Conservation (phyloP, 352 stramenopile species). For the Pythium diclinum region DNA sequence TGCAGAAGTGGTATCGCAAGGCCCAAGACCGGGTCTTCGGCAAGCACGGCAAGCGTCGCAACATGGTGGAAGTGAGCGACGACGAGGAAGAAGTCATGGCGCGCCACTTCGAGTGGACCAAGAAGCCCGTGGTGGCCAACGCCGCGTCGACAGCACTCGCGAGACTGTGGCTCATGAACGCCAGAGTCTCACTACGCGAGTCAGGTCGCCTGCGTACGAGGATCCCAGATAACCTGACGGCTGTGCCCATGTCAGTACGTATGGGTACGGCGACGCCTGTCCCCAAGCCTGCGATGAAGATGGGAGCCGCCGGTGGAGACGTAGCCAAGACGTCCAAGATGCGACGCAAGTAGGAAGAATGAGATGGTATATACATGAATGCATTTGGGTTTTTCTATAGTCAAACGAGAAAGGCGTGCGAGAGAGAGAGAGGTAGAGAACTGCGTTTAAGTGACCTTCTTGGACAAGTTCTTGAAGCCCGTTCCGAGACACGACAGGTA, state of each 20-base stretch:
- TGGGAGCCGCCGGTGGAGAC: slow-evolving; percentile 63
- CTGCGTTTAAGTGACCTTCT: slow-evolving; percentile 90
- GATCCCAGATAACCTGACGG: slow-evolving; percentile 52
- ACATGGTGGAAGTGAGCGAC: slow-evolving; percentile 77
- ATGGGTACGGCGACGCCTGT: slow-evolving; percentile 53
- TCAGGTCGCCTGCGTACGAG: slow-evolving; percentile 34
- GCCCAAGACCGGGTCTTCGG: slow-evolving; percentile 89
- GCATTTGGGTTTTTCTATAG: slow-evolving; percentile 15
- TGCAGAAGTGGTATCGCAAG: slow-evolving; percentile 91
- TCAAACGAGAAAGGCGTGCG: neutral
- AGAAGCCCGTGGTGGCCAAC: slow-evolving; percentile 63
- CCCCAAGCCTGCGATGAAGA: slow-evolving; percentile 70
- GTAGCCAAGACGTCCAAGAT: slow-evolving; percentile 57
- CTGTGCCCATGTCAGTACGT: slow-evolving; percentile 50
- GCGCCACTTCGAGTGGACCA: slow-evolving; percentile 76
- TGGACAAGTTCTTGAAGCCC: slow-evolving; percentile 95
- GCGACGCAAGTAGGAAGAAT: slow-evolving; percentile 44
- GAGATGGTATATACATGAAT: slow-evolving; percentile 7
- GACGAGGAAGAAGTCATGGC: slow-evolving; percentile 79
- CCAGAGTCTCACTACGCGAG: slow-evolving; percentile 56
- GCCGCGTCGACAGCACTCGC: slow-evolving; percentile 79
- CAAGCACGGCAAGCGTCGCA: slow-evolving; percentile 55
- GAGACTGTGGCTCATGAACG: slow-evolving; percentile 74
- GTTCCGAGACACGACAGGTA: slow-evolving; percentile 92
- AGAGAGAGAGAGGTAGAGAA: neutral